Evolutionary conservation across 192 early-diverging fungal genomes (phyloP).

Genomic region (Linnemannia elongata): DNA sequence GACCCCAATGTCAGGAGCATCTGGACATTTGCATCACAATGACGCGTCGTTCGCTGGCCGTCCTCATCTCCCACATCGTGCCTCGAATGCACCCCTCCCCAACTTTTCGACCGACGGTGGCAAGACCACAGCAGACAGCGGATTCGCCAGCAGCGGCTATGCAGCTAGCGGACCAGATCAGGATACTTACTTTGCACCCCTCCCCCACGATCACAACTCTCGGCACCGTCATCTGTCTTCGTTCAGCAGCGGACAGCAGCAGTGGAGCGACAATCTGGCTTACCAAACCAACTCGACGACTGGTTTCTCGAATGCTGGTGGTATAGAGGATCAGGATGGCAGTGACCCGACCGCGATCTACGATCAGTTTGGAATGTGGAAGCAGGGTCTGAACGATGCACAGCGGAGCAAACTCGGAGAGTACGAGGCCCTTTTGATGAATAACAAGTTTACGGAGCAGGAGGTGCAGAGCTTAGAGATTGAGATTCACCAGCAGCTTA

Average conservation of each 20-base stretch:
- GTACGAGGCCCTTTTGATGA: constrained; percentile 3
- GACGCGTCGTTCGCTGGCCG: not conserved
- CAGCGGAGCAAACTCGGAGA: constrained; percentile 24
- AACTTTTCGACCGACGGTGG: constrained; percentile 14
- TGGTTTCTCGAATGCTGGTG: not conserved
- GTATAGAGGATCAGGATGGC: not conserved
- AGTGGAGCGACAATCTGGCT: not conserved
- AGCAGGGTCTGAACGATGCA: constrained; percentile 31
- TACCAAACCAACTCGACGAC: not conserved
- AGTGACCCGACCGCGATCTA: not conserved
- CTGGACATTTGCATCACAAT: not conserved
- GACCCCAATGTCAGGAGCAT: not conserved
- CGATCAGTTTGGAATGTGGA: not conserved
- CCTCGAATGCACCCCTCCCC: not conserved
- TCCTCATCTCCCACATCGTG: constrained; percentile 19
- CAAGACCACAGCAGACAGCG: constrained; percentile 20
- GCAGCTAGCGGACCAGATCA: constrained; percentile 15
- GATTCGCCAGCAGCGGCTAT: constrained; percentile 24
- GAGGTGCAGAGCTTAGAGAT: constrained; percentile 5
- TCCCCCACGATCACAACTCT: not conserved
- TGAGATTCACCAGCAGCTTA: constrained; percentile 27
- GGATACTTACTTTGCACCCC: constrained; percentile 40
- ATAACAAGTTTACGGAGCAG: not conserved
- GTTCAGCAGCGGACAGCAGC: constrained; percentile 11
- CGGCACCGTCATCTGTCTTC: constrained; percentile 18